Base-by-base conservation (phyloP, 169 alveolate species). In the Plasmodium adleri region DNA sequence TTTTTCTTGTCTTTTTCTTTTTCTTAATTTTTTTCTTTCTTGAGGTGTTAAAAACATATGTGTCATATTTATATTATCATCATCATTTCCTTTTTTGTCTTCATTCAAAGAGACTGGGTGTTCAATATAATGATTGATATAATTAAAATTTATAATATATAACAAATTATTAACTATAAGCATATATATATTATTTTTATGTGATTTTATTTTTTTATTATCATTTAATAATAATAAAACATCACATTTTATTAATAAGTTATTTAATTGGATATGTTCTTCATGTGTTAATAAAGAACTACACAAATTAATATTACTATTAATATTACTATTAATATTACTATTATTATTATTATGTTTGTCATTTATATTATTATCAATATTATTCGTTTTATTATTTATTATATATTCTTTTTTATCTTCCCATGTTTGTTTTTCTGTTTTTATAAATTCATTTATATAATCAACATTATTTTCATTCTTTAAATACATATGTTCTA, bases 61-160 rank as follows among this genome's bases (percentile, higher is more conserved):
- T 10, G 97, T 95, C 3, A 92, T 43, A 58, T 71, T 66, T 15
- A 32, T 52, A 8, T 66, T 17, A 52, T 73, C 91, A 17, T 91
- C 76, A 52, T 73, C 91, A 17, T 91, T 80, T 58, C 86, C 94
- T 20, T 20, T 20, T 20, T 20, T 20, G 15, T 87, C 92, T 9
- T 95, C 97, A 52, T 95, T 95, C 15, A 96, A 72, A 17, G 97
- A 95, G 17, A 89, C 93, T 12, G 98, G 98, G 71, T 96, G 98
- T 68, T 96, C 97, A 45, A 96, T 95, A 68, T 93, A 94, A 67
- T 86, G 66, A 67, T 85, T 95, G 56, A 95, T 93, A 66, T 88
- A 92, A 59, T 94, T 92, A 39, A 78, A 20, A 60, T 90, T 71
- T 63, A 92, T 83, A 39, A 66, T 78, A 64, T 87, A 92, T 72